Base-by-base conservation (phyloP, 192 early-diverging fungal species). In the Linnemannia exigua region DNA sequence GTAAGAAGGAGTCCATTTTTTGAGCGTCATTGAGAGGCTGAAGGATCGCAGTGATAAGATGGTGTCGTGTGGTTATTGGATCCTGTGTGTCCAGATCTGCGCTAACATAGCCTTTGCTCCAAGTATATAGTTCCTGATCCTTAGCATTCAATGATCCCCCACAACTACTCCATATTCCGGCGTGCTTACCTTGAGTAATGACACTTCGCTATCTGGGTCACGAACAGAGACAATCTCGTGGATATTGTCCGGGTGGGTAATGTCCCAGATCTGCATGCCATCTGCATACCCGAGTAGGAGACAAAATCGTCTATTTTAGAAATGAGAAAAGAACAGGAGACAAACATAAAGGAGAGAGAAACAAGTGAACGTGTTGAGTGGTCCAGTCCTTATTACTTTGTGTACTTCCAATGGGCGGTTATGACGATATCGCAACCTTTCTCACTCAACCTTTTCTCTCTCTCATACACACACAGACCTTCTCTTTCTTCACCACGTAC, bases 191-290 rank as follows among this genome's bases (percentile, higher is more conserved):
- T 93, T 90, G 44, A 93, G 72, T 77, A 89, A 87, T 0, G 87
- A 74, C 25, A 95, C 89, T 5, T 89, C 75, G 8, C 80, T 87
- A 5, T 89, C 83, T 37, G 85, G 41, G 68, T 90, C 79, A 50
- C 93, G 90, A 12, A 95, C 83, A 38, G 94, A 95, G 3, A 82
- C 73, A 14, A 96, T 70, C 85, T 97, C 95, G 37, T 90, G 91
- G 28, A 95, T 89, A 76, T 94, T 91, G 76, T 95, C 93, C 12
- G 89, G 80, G 63, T 93, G 89, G 11, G 91, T 89, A 11, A 96
- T 87, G 66, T 94, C 89, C 96, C 96, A 97, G 20, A 97, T 88
- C 73, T 97, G 96, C 70, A 97, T 94, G 11, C 96, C 96, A 72
- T 91, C 90, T 16, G 81, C 72, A 82, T 96, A 96, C 35, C 95